Base-by-base conservation (phyloP, 805 yeast species). In the Lipomyces yamadae region DNA sequence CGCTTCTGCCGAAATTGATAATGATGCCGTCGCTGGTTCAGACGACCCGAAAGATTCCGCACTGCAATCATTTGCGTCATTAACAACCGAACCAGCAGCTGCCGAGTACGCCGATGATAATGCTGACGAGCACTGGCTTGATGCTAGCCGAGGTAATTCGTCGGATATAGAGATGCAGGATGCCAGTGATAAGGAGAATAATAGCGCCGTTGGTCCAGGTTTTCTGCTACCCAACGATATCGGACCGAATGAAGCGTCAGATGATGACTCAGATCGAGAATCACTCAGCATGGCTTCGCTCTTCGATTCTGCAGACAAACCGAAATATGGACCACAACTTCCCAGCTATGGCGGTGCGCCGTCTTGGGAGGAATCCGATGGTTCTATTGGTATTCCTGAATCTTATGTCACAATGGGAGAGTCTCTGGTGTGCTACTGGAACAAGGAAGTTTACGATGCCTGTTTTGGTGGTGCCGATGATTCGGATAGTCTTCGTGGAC, bases 401-500 rank as follows among this genome's bases (percentile, higher is more conserved):
- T n/a, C 42, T 53, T 65, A 58, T 58, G 70, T 83, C 15, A 67
- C 64, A 0, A 73, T 72, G 35, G 79, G 77, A 39, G 80, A 75
- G 56, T 83, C 85, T 0, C 71, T 86, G 10, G 83, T 90, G 3
- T 88, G 93, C 75, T 89, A 90, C 71, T 91, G 96, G 95, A 79
- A 81, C 37, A 74, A 78, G 2, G 82, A 78, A 1, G 74, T 78
- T 0, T 83, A 83, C 72, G 81, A 83, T 52, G 80, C 81, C 5
- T 86, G 85, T 60, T 91, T 90, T 74, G 83, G 83, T 74, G 83
- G 83, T 0, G 72, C 79, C 15, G 83, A 79, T 13, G 83, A 30
- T 4, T 24, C 13, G 13, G 70, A 79, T 50, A 81, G 79, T 4
- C 79, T 78, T 52, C 84, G 84, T 15, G 85, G 85, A 2, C 76